Evolutionary conservation across 2,329 filamentous ascomycete species (phyloP), one percentile per base, ranked within the genome.

Genomic region (Juglanconis oblonga): DNA sequence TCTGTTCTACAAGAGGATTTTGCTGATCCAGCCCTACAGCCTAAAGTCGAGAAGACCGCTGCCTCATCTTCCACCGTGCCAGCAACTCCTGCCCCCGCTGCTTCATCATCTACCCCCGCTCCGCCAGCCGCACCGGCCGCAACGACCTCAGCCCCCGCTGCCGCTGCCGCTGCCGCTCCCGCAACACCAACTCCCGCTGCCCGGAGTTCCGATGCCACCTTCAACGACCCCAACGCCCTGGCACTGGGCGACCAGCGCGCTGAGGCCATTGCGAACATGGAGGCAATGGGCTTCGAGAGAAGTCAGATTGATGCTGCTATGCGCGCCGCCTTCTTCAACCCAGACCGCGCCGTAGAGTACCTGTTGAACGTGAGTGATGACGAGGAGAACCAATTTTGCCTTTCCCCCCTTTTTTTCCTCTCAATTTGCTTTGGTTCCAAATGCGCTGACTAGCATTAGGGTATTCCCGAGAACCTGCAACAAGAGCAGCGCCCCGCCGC

Each of bases 291-390:
- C 8, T 99, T 99, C 68, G 86, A 91, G 70, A 85, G 93, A 70
- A 80, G 86, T 55, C 90, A 96, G 71, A 97, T 97, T 67, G 92
- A 97, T 68, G 86, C 89, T 52, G 95, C 95, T 55, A 95, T 99
- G 89, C 90, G 94, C 70, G 95, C 95, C 64, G 95, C 95, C 13
- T 99, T 91, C 76, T 96, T 90, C 82, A 99, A 99, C 78, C 92
- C 94, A 13, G 94, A 98, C 74, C 92, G 95, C 69, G 95, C 95
- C 57, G 94, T 99, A 59, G 95, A 99, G 75, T 99, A 99, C 71
- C 85, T 99, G 11, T 74, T 99, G 71, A 97, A 79, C 67, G 92
- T 95, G 74, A 76, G 88, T 79, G 32, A 24, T 33, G 35, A 40
- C n/a, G 35, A 32, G n/a, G 33, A 24, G 17, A 24, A 24, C 17